Percentiles rank a stretch among this genome's conserved stretches.
Evolutionary conservation across 768 basidiomycete species (phyloP).

Genomic region (Austroboletus festivus): DNA sequence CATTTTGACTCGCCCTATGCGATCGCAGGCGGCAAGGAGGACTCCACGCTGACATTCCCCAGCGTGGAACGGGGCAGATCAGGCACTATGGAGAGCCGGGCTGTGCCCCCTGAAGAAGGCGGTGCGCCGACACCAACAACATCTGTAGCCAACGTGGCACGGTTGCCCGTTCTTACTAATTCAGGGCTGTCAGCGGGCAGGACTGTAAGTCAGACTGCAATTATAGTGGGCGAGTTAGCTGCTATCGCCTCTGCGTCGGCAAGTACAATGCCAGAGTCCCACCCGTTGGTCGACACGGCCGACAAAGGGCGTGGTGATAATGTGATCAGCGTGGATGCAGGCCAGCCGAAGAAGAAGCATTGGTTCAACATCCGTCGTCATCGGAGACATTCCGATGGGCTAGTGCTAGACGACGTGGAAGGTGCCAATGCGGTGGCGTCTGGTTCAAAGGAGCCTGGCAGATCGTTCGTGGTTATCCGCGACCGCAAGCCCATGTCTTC

Average conservation of each 20-base stretch:
- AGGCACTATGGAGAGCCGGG: conserved; percentile 19
- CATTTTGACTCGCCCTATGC: conserved; percentile 86
- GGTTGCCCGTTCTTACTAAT: conserved; percentile 34
- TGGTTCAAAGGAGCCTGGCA: conserved; percentile 36
- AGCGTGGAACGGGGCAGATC: conserved; percentile 48
- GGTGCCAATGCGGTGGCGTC: conserved; percentile 26
- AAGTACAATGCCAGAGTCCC: conserved; percentile 16
- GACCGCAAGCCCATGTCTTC: conserved; percentile 44
- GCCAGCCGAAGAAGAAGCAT: conserved; percentile 58
- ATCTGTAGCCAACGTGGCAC: conserved; percentile 45
- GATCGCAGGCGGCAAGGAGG: conserved; percentile 46
- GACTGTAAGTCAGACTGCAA: conserved; percentile 79
- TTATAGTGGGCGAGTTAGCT: conserved; percentile 63
- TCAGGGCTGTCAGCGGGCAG: conserved; percentile 55
- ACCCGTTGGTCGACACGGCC: conserved; percentile 18
- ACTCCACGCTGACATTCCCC: conserved; percentile 65
- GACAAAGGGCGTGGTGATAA: conserved; percentile 19
- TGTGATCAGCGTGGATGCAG: conserved; percentile 37
- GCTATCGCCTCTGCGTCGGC: conserved; percentile 18
- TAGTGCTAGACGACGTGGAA: conserved; percentile 29
- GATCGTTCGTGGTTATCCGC: conserved; percentile 72
- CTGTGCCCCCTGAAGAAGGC: conserved; percentile 33
- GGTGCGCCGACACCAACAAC: conserved; percentile 51
- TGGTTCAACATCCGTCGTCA: conserved; percentile 66
- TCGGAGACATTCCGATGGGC: conserved; percentile 59